These are phyloP conservation scores for Cordyceps javanica DNA, from an alignment of 2,329 filamentous ascomycete species.

Conservation along the genomic window DNA sequence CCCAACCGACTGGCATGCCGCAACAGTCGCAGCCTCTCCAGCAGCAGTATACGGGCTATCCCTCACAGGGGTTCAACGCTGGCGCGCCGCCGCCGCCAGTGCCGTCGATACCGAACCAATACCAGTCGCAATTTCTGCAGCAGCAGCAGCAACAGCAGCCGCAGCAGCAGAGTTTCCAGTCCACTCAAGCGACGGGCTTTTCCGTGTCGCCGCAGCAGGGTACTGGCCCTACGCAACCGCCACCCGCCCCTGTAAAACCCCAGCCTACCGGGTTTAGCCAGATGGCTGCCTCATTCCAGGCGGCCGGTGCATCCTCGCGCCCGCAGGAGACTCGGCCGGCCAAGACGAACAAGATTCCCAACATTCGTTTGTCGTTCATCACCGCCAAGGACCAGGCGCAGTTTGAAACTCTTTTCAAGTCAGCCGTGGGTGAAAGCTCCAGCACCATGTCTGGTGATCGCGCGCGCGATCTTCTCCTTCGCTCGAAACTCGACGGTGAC, in stretches of 20 bases:
- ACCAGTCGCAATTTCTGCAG: constrained; percentile 52
- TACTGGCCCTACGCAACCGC: constrained; percentile 41
- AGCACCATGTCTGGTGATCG: constrained; percentile 89
- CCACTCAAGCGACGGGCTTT: constrained; percentile 40
- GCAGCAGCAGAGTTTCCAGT: constrained; percentile 34
- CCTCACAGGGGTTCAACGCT: constrained; percentile 7
- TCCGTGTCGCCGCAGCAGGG: constrained; percentile 44
- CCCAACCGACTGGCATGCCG: constrained; percentile 38
- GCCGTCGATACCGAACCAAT: constrained; percentile 54
- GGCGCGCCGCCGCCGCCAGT: constrained; percentile 51
- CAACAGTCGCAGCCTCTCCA: constrained; percentile 40
- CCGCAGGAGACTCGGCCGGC: constrained; percentile 40
- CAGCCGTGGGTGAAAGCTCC: constrained; percentile 76
- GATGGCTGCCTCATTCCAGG: constrained; percentile 62
- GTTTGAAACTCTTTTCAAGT: constrained; percentile 97
- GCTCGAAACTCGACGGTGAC: constrained; percentile 82
- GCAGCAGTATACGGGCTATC: constrained; percentile 39
- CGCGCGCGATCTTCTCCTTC: constrained; percentile 79
- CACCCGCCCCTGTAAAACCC: constrained; percentile 57
- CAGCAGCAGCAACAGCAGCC: constrained; percentile 42
- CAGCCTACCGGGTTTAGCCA: constrained; percentile 60
- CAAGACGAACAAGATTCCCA: constrained; percentile 75
- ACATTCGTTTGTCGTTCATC: constrained; percentile 91
- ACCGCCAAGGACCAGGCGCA: constrained; percentile 91
- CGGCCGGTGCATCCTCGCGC: constrained; percentile 35